A percentile compares a stretch with the other conserved stretches of the same genome.
phyloP scores from a whole-genome alignment of 2,329 filamentous ascomycete species.

The Metarhizium humberi region DNA sequence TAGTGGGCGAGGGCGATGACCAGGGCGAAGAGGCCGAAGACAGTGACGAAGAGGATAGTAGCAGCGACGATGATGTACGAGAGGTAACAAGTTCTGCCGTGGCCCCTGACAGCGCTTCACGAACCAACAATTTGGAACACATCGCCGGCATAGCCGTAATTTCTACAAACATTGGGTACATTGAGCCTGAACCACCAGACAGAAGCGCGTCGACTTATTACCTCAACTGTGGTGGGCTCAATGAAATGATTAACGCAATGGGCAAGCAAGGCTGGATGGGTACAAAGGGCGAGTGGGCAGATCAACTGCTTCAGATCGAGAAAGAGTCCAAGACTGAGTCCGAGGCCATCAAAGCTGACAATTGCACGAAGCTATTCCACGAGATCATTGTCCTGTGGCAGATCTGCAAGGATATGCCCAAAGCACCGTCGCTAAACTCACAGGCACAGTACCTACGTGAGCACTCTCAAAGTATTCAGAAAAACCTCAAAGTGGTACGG shows the following conservation, averaged over 20 bases:
- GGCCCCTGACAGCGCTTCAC: not conserved
- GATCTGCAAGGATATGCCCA: not conserved
- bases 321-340: not conserved
- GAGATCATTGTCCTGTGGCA: not conserved
- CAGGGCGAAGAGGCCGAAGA: not conserved
- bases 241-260: not conserved
- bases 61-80: not conserved
- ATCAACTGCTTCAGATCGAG: not conserved
- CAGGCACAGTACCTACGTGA: not conserved
- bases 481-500: not conserved
- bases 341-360: not conserved
- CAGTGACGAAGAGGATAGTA: not conserved
- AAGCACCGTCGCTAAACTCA: not conserved
- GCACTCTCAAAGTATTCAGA: not conserved
- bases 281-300: not conserved
- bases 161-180: slow-evolving; percentile 1
- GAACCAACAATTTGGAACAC: not conserved
- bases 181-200: slow-evolving; percentile 3
- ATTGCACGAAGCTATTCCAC: not conserved
- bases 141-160: not conserved
- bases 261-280: slow-evolving; percentile 2
- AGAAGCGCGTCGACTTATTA: not conserved
- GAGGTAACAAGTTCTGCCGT: not conserved
- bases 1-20: not conserved
- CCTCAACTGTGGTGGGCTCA: not conserved